phyloP scores from a whole-genome alignment of 352 stramenopile species.

The Globisporangium sylvaticum region DNA sequence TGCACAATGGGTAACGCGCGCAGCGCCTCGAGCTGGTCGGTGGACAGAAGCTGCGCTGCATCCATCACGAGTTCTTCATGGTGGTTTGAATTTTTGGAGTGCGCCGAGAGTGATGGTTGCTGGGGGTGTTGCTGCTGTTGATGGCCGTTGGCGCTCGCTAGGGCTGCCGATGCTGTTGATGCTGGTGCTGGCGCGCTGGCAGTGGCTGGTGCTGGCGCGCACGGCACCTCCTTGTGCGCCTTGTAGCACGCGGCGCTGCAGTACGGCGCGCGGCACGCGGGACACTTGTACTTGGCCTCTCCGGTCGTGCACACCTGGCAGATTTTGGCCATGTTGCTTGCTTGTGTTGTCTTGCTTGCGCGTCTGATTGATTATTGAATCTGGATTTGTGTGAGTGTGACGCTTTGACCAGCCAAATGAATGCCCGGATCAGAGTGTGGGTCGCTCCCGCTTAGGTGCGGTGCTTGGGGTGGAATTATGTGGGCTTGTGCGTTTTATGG shows the following conservation, averaged over 20 bases:
- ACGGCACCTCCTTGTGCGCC: slow-evolving; percentile 70
- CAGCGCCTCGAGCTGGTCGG: slow-evolving; percentile 47
- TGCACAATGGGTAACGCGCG: slow-evolving; percentile 29
- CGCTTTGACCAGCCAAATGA: slow-evolving; percentile 9
- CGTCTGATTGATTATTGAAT: background rate
- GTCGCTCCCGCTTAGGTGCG: background rate
- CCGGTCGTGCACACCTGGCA: slow-evolving; percentile 49
- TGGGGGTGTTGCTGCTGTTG: background rate
- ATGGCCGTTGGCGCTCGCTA: background rate
- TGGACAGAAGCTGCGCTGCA: slow-evolving; percentile 36
- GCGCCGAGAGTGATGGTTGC: slow-evolving; percentile 5
- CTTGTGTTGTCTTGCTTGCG: background rate
- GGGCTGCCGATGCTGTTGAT: slow-evolving; percentile 3
- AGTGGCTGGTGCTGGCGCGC: slow-evolving; percentile 16
- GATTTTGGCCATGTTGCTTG: slow-evolving; percentile 32
- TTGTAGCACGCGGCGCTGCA: slow-evolving; percentile 80
- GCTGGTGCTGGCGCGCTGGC: background rate
- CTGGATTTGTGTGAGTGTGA: slow-evolving; percentile 5
- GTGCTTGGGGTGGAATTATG: background rate
- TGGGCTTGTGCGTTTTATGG: slow-evolving; percentile 4
- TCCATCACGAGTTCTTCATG: slow-evolving; percentile 31
- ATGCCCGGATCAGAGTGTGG: background rate
- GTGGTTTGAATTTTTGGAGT: background rate
- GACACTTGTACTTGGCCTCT: slow-evolving; percentile 85
- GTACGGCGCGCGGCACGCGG: slow-evolving; percentile 61